phyloP scores from a whole-genome alignment of 768 basidiomycete genomes.

The Lactarius trivialis region DNA sequence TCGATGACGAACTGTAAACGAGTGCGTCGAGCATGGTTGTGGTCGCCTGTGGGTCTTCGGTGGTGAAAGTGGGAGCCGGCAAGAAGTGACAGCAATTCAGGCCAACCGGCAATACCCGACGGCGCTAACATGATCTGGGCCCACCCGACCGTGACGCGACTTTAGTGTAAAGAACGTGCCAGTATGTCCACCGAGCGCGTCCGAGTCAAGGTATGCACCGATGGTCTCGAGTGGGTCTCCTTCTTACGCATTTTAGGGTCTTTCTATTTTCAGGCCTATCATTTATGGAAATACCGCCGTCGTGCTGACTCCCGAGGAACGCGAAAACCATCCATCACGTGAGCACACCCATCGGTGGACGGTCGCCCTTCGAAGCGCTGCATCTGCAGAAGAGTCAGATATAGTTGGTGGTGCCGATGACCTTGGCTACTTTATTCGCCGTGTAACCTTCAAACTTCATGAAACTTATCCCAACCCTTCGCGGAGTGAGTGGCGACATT shows the following conservation, averaged over 20 bases:
- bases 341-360: constrained; percentile 98
- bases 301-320: constrained; percentile 68
- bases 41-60: not conserved
- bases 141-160: not conserved
- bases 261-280: constrained; percentile 82
- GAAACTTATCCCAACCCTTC: constrained; percentile 92
- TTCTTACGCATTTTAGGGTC: constrained; percentile 45
- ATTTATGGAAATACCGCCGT: constrained; percentile 94
- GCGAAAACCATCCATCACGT: constrained; percentile 43
- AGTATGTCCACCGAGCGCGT: constrained; percentile 64
- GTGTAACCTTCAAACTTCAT: constrained; percentile 95
- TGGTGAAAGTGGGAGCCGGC: constrained; percentile 2
- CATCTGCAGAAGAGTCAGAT: constrained; percentile 64
- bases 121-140: constrained; percentile 22
- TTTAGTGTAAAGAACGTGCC: not conserved
- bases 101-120: constrained; percentile 29
- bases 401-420: constrained; percentile 89
- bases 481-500: constrained; percentile 55
- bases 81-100: constrained; percentile 20
- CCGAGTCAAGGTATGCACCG: constrained; percentile 62
- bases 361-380: constrained; percentile 85
- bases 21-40: constrained; percentile 49
- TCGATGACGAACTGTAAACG: constrained; percentile 50
- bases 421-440: constrained; percentile 84
- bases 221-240: constrained; percentile 13